Conservation (phyloP, 176 grass and related monocot genomes). For the Areca catechu region DNA sequence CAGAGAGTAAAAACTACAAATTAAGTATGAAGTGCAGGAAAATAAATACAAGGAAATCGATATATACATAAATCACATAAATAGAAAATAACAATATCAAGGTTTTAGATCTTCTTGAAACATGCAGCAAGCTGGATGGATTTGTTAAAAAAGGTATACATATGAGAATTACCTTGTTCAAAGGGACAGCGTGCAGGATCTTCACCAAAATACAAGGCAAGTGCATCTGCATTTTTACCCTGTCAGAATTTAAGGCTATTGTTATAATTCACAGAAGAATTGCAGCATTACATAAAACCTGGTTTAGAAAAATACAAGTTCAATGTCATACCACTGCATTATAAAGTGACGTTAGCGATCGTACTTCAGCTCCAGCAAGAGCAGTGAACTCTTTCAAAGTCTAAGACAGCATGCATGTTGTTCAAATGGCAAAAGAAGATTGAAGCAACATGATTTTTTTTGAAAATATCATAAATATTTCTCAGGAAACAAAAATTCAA, state of each 20-base stretch:
- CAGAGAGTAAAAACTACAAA: no score
- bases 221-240: slow-evolving; percentile 76
- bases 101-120: no score
- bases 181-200: slow-evolving; percentile 81
- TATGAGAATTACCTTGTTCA: slow-evolving; percentile 67
- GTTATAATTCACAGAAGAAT: no score
- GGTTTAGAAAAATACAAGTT: slow-evolving; percentile 5
- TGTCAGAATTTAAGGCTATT: slow-evolving; percentile 25
- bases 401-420: slow-evolving; percentile 35
- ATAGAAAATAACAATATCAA: no score
- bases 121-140: no score
- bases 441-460: no score
- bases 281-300: slow-evolving; percentile 17
- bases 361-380: slow-evolving; percentile 65
- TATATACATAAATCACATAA: no score
- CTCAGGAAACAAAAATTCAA: neutral
- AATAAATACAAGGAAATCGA: no score
- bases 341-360: slow-evolving; percentile 59
- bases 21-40: no score
- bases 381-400: slow-evolving; percentile 82
- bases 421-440: neutral
- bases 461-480: no score
- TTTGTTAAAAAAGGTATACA: no score
- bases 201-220: slow-evolving; percentile 88
- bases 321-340: slow-evolving; percentile 64